Conservation (phyloP, 139 green algal species). For the Chlamydomonas incerta region DNA sequence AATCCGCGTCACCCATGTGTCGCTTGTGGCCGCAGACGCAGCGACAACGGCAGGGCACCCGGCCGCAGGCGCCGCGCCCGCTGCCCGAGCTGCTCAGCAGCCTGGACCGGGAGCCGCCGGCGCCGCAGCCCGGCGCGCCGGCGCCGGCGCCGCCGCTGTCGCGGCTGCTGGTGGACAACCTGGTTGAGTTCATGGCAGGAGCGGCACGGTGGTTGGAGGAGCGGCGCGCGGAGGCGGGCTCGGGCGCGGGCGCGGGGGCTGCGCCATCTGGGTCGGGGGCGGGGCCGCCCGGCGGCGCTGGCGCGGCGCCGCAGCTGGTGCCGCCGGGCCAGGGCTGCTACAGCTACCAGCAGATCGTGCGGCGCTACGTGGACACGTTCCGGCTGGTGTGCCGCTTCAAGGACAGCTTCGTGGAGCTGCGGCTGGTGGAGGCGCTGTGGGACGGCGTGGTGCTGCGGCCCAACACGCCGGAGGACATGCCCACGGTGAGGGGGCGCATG, state of each 20-base stretch:
- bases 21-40: not conserved
- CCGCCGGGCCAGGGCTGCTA: conserved; percentile 51
- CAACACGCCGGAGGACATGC: conserved; percentile 37
- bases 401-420: not conserved
- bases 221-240: not conserved
- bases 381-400: not conserved
- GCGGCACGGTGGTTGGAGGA: conserved; percentile 33
- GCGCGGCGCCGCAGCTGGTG: not conserved
- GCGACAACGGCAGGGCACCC: too few relatives aligned
- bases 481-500: not conserved
- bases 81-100: not conserved
- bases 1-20: too few relatives aligned
- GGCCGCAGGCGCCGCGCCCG: too few relatives aligned
- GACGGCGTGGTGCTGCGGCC: conserved; percentile 49
- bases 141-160: conserved; percentile 14
- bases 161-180: conserved; percentile 42
- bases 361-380: conserved; percentile 52
- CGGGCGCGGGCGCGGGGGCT: not conserved
- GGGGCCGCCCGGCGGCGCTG: not conserved
- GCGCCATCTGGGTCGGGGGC: not conserved
- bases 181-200: conserved; percentile 21
- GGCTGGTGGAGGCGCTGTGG: conserved; percentile 59
- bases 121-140: too few relatives aligned
- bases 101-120: conserved; percentile 2
- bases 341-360: conserved; percentile 51